Evolutionary conservation across 2,329 filamentous ascomycete species (phyloP), one percentile per base, ranked within the genome.

Genomic region (Coleophoma crateriformis): DNA sequence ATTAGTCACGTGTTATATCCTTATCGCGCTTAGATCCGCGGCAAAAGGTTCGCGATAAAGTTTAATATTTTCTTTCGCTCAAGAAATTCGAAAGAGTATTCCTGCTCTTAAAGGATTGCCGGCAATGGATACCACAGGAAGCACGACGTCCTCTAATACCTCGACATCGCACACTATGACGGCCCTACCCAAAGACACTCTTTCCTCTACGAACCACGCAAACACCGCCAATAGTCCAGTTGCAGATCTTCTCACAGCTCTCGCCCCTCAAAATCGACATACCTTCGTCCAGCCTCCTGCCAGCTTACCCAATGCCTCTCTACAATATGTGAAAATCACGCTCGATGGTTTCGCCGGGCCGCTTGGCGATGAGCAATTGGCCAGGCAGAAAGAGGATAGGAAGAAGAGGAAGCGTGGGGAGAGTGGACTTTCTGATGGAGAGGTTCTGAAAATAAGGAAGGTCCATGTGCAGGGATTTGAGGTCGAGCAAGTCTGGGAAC

Each of bases 401-500:
- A 84, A 80, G 67, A 95, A 95, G 73, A 77, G 88, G 54, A 95
- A 94, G 74, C 77, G 88, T 57, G 76, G 75, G 8, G 74, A 77
- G 42, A 67, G 63, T 33, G 71, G 77, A 37, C 64, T 69, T 22
- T 68, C 66, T 4, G 70, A 76, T 46, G 68, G 68, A 33, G 67
- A 68, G 33, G 71, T 87, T 1, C 64, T 96, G 55, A 90, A 90
- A 61, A 73, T 96, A 61, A 85, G 87, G 60, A 90, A 88, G 67
- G 74, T 99, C 14, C 88, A 96, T 65, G 75, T 90, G 7, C 83
- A 95, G 50, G 94, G 92, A 0, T 96, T 97, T 59, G 88, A 87
- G 60, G 85, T 88, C 11, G 82, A 85, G 17, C 92, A 97, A 68
- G 84, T 99, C 40, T 99, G 92, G 88, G 89, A 96, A 68, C 94